phyloP scores from a whole-genome alignment of 495 filamentous ascomycete genomes.

The Penicillium pancosmium region DNA sequence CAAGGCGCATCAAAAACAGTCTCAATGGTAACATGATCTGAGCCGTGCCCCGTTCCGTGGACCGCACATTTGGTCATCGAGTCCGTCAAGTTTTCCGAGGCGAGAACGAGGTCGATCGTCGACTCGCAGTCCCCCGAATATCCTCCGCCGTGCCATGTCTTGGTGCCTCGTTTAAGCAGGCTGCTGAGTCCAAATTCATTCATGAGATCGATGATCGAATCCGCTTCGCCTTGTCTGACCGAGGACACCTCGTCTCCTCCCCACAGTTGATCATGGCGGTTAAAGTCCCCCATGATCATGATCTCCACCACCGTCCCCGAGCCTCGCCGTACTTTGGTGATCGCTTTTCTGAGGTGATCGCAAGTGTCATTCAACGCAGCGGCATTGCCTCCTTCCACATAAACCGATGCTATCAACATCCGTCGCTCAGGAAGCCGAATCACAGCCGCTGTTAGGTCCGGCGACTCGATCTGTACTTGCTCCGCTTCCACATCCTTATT shows the following conservation, averaged over 20 bases:
- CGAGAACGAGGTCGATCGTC: slow-evolving; percentile 33
- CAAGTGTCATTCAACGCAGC: slow-evolving; percentile 12
- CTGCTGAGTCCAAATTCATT: slow-evolving; percentile 30
- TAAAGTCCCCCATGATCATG: slow-evolving; percentile 38
- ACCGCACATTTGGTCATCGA: slow-evolving; percentile 29
- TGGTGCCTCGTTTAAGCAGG: slow-evolving; percentile 36
- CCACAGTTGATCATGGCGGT: slow-evolving; percentile 40
- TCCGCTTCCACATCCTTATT: slow-evolving; percentile 31
- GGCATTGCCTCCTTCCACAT: slow-evolving; percentile 24
- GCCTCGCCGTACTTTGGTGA: slow-evolving; percentile 17
- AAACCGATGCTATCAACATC: slow-evolving; percentile 32
- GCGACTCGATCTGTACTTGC: slow-evolving; percentile 25
- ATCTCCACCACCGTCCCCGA: slow-evolving; percentile 21
- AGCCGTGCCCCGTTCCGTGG: slow-evolving; percentile 33
- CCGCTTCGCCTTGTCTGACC: slow-evolving; percentile 36
- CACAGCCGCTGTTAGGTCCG: slow-evolving; percentile 33
- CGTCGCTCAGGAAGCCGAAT: slow-evolving; percentile 21
- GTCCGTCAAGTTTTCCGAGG: slow-evolving; percentile 22
- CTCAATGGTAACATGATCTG: slow-evolving; percentile 36
- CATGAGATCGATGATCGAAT: slow-evolving; percentile 39
- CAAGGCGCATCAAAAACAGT: slow-evolving; percentile 27
- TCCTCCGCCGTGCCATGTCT: slow-evolving; percentile 29
- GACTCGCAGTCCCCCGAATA: slow-evolving; percentile 26
- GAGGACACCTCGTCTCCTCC: slow-evolving; percentile 37
- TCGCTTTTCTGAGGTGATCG: slow-evolving; percentile 17